A percentile compares a stretch with the other conserved stretches of the same genome.
Evolutionary conservation across 2,329 filamentous ascomycete species (phyloP).

Genomic region (Sporothrix globosa): DNA sequence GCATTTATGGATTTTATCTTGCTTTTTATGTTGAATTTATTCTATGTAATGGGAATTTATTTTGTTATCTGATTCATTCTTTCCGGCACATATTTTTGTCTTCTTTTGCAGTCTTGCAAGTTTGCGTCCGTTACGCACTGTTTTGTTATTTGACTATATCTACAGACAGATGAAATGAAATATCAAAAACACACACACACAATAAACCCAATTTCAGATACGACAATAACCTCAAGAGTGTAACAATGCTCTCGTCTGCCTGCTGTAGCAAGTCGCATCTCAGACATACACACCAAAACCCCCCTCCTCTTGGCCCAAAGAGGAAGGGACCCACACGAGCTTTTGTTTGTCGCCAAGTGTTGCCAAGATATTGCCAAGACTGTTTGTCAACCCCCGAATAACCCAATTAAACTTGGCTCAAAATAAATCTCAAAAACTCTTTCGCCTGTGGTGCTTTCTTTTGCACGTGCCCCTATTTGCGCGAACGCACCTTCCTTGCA

Average conservation of each 20-base stretch:
- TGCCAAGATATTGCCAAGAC: background rate
- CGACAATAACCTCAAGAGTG: background rate
- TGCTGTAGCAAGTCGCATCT: background rate
- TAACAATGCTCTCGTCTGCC: background rate
- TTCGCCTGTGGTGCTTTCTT: background rate
- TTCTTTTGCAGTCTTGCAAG: background rate
- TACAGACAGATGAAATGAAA: background rate
- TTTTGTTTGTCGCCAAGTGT: slow-evolving; percentile 3
- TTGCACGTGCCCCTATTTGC: background rate
- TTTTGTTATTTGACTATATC: background rate
- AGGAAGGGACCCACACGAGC: slow-evolving; percentile 32
- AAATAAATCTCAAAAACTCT: background rate
- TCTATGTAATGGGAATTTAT: slow-evolving; percentile 16
- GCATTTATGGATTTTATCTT: no score
- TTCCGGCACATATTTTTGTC: no score
- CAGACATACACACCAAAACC: background rate
- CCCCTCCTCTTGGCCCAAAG: background rate
- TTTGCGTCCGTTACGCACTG: no score
- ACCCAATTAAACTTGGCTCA: background rate
- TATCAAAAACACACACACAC: background rate
- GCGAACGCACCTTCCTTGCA: slow-evolving; percentile 5
- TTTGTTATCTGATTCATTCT: background rate
- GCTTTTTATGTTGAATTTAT: background rate
- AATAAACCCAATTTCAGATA: background rate
- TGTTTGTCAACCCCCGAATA: background rate